Percentiles rank a stretch among this genome's conserved stretches.
Conservation (phyloP, 2,329 filamentous ascomycete genomes). For the Trichothecium roseum region DNA sequence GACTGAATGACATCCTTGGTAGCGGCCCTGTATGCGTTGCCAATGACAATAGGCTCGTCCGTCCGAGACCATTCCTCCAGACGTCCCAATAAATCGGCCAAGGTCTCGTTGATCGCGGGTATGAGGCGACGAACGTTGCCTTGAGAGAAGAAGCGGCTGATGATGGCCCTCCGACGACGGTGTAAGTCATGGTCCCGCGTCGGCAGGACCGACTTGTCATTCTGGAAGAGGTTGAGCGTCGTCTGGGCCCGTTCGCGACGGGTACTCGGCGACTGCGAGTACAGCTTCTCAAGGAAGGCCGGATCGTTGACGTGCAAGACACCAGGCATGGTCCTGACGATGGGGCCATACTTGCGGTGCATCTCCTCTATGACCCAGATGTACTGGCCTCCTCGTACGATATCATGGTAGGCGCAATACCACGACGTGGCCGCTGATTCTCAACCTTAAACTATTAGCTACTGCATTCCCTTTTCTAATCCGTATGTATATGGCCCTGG, state of each 20-base stretch:
- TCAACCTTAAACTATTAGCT: too few relatives aligned
- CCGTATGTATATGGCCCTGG: too few relatives aligned
- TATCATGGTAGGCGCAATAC: conserved; percentile 20
- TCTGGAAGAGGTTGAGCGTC: conserved; percentile 3
- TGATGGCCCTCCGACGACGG: conserved; percentile 9
- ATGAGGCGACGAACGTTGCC: conserved; percentile 8
- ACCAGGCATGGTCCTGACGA: conserved; percentile 12
- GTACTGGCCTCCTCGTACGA: conserved; percentile 15
- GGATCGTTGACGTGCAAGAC: conserved; percentile 13
- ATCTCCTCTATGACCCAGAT: conserved; percentile 16
- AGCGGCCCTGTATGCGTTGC: conserved; percentile 6
- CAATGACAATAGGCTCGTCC: conserved; percentile 3
- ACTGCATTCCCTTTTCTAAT: too few relatives aligned
- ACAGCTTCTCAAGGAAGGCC: conserved; percentile 9
- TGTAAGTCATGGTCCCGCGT: conserved; percentile 14
- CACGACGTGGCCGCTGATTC: conserved; percentile 14
- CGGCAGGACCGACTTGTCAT: conserved; percentile 6
- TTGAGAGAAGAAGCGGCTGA: conserved; percentile 14
- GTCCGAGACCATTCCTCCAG: conserved; percentile 7
- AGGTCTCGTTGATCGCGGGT: conserved; percentile 7
- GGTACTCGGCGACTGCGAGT: conserved; percentile 4
- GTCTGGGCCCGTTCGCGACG: conserved; percentile 7
- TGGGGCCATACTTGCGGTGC: conserved; percentile 20
- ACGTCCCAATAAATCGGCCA: conserved; percentile 3
- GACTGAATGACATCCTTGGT: conserved; percentile 11